Conservation (phyloP, 2,329 filamentous ascomycete genomes). For the Talaromyces amestolkiae region DNA sequence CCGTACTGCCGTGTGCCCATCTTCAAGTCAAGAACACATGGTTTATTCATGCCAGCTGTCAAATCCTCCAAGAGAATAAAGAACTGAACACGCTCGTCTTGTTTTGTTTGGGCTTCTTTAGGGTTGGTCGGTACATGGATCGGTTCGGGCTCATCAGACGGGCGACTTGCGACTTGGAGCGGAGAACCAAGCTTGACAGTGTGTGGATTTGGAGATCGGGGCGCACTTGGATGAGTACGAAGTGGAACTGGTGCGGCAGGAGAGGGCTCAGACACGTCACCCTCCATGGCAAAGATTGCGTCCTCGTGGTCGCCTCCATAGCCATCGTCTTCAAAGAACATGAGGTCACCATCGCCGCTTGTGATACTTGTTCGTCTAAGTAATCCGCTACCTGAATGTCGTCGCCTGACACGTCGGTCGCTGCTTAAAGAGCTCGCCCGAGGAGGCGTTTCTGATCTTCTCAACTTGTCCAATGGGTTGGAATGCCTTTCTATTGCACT, state of each 20-base stretch:
- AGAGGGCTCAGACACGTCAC: slow-evolving; percentile 34
- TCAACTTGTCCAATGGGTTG: slow-evolving; percentile 34
- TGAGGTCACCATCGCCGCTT: slow-evolving; percentile 69
- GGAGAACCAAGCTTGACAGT: slow-evolving; percentile 10
- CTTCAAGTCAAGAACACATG: slow-evolving; percentile 95
- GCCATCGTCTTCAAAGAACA: slow-evolving; percentile 87
- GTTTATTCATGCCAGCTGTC: slow-evolving; percentile 92
- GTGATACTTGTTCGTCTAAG: slow-evolving; percentile 74
- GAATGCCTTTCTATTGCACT: slow-evolving; percentile 37
- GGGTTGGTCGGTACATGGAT: slow-evolving; percentile 63
- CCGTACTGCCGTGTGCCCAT: slow-evolving; percentile 99
- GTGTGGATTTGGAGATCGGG: not conserved
- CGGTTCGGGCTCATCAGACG: slow-evolving; percentile 21
- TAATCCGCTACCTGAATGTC: slow-evolving; percentile 84
- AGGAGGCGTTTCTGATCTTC: slow-evolving; percentile 48
- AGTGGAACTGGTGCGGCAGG: slow-evolving; percentile 4
- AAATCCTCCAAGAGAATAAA: slow-evolving; percentile 92
- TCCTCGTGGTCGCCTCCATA: slow-evolving; percentile 77
- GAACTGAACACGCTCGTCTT: slow-evolving; percentile 71
- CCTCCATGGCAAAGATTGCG: slow-evolving; percentile 67
- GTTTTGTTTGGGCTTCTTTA: slow-evolving; percentile 64
- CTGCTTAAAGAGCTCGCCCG: slow-evolving; percentile 31
- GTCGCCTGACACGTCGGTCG: slow-evolving; percentile 51
- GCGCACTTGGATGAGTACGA: not conserved
- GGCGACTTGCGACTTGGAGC: slow-evolving; percentile 8